Conservation (phyloP, 2,329 filamentous ascomycete genomes). For the Neopestalotiopsis rosae region DNA sequence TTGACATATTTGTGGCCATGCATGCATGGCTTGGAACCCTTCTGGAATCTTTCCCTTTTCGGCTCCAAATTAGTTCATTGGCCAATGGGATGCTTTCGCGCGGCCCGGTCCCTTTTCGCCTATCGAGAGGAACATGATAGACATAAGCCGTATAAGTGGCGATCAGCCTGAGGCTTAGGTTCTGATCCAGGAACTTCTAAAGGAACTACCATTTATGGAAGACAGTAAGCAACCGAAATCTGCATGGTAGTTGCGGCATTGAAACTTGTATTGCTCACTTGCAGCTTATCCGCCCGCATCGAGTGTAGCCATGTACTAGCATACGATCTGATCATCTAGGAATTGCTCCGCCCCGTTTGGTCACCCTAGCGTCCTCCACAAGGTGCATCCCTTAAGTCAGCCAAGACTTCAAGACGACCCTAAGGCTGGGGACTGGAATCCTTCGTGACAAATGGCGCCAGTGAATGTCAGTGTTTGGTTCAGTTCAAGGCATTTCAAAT, state of each 20-base stretch:
- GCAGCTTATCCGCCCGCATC: background rate
- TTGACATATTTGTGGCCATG: constrained; percentile 10
- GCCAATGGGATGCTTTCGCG: background rate
- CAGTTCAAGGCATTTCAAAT: background rate
- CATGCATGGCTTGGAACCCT: constrained; percentile 14
- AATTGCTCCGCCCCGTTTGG: constrained; percentile 9
- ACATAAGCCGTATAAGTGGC: background rate
- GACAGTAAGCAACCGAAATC: no score
- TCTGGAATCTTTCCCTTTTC: constrained; percentile 16
- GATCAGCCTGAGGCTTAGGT: background rate
- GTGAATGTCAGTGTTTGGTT: background rate
- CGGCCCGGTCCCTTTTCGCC: constrained; percentile 2
- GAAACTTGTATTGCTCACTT: background rate
- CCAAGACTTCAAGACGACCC: background rate
- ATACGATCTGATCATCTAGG: background rate
- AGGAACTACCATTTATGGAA: no score
- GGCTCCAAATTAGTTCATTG: background rate
- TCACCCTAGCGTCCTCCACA: constrained; percentile 7
- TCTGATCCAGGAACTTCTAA: no score
- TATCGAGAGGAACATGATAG: background rate
- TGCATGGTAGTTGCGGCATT: no score
- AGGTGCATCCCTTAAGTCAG: background rate
- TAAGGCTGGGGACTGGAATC: background rate
- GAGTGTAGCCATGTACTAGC: background rate
- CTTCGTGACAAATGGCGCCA: background rate